Evolutionary conservation across 371 early-diverging fungal species (phyloP).

Genomic region (Apophysomyces ossiformis): DNA sequence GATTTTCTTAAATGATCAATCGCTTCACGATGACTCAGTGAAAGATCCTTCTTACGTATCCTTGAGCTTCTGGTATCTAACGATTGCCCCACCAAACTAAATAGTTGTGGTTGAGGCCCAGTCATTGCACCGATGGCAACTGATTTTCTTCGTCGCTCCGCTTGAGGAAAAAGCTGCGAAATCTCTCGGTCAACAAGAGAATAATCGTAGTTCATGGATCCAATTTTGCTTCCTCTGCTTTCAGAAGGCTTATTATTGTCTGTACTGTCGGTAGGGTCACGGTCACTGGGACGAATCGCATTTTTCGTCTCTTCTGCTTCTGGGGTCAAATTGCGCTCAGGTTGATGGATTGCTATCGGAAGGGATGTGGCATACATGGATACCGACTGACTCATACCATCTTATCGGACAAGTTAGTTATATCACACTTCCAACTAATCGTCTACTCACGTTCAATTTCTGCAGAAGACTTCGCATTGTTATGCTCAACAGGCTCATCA

Average conservation of each 20-base stretch:
- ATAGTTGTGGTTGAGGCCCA: constrained; percentile 14
- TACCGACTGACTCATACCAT: constrained; percentile 18
- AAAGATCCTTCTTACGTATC: constrained; percentile 1
- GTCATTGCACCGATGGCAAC: constrained; percentile 19
- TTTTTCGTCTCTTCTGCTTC: constrained; percentile 11
- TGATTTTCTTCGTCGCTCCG: constrained; percentile 22
- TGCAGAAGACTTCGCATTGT: constrained; percentile 11
- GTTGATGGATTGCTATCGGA: constrained; percentile 30
- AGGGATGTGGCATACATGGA: constrained; percentile 35
- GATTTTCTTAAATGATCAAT: background rate
- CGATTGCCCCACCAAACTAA: constrained; percentile 20
- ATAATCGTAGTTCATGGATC: constrained; percentile 15
- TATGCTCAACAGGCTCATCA: constrained; percentile 12
- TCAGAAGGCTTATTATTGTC: constrained; percentile 2
- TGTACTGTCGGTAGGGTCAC: constrained; percentile 19
- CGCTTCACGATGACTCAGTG: constrained; percentile 1
- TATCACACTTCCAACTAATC: background rate
- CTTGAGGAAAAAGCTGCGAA: constrained; percentile 16
- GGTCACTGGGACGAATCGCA: constrained; percentile 22
- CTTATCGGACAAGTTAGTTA: constrained; percentile 1
- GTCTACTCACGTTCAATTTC: background rate
- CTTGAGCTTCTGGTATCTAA: constrained; percentile 22
- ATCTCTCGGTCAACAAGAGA: constrained; percentile 20
- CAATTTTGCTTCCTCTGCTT: background rate
- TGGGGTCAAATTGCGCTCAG: background rate